Percentiles rank a stretch among this genome's conserved stretches.
Evolutionary conservation across 768 basidiomycete species (phyloP).

Genomic region (Paxillus involutus): DNA sequence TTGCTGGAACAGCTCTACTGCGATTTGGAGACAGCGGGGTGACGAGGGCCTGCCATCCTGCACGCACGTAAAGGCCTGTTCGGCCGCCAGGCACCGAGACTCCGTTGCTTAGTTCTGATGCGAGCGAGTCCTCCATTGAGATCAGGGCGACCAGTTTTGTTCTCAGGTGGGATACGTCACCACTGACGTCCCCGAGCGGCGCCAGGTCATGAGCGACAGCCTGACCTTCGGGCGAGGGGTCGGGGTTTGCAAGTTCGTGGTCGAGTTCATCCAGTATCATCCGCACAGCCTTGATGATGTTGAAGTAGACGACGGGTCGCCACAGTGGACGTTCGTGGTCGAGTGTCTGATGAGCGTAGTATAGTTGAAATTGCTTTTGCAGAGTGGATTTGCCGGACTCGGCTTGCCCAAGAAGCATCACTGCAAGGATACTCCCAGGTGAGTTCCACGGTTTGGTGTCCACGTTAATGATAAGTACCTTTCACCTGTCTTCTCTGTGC

Average conservation of each 20-base stretch:
- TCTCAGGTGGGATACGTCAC: constrained; percentile 54
- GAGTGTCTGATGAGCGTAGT: constrained; percentile 69
- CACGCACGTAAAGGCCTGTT: constrained; percentile 63
- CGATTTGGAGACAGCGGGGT: constrained; percentile 41
- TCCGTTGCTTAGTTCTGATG: constrained; percentile 67
- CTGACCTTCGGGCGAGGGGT: constrained; percentile 27
- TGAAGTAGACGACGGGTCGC: constrained; percentile 81
- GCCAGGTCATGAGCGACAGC: constrained; percentile 31
- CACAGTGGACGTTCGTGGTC: constrained; percentile 73
- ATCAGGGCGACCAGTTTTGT: constrained; percentile 60
- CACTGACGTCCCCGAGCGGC: constrained; percentile 34
- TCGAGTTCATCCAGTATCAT: constrained; percentile 75
- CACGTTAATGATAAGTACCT: constrained; percentile 35
- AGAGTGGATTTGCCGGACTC: constrained; percentile 84
- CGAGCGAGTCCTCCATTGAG: constrained; percentile 65
- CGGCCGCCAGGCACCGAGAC: constrained; percentile 60
- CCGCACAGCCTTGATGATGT: constrained; percentile 76
- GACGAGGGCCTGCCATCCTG: constrained; percentile 69
- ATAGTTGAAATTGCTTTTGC: constrained; percentile 82
- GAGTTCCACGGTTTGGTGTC: constrained; percentile 3
- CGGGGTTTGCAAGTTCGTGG: constrained; percentile 44
- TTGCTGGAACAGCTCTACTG: constrained; percentile 39
- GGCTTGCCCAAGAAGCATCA: constrained; percentile 78
- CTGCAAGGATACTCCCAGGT: constrained; percentile 29
- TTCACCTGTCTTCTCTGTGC: constrained; percentile 50